Base-by-base conservation (phyloP, 192 early-diverging fungal species). In the Coemansia nantahalensis region DNA sequence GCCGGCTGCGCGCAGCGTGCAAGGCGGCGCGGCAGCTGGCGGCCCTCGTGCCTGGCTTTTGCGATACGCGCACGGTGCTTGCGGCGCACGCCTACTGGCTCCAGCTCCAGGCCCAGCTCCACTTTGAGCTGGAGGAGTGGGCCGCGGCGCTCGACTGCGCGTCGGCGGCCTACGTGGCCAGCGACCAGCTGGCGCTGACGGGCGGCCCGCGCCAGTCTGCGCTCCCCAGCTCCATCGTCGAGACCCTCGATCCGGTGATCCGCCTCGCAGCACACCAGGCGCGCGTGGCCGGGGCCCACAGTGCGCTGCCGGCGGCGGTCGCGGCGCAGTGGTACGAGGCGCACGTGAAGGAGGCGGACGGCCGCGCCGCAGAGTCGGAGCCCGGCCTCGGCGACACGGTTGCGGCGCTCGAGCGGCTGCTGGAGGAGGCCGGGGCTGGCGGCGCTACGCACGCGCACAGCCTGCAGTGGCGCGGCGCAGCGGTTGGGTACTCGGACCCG, bases 101-200 rank as follows among this genome's bases (percentile, higher is more conserved):
- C 47, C 64, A 68, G 34, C 30, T 75, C 6, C 54, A 54, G 26
- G 55, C 51, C 49, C 65, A 68, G 61, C 42, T 63, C 24, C 21
- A 45, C 26, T 75, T 75, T 48, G 65, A 75, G 56, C 45, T 48
- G 48, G 54, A 59, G 48, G 55, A 68, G 38, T 75, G 65, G 65
- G 41, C 53, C 21, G 56, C 53, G 16, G 71, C 65, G 19, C 49
- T 75, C n/a, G 61, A 75, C 47, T 58, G 51, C 34, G 65, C 65
- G 1, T 59, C 62, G 41, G 34, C 60, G 36, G 57, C 59, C 23
- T 51, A 60, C 8, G 45, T 54, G 16, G 17, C 59, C 22, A 56
- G 51, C 48, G 49, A 59, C 36, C 49, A 37, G 17, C 44, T 75
- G 32, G 65, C 65, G 15, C 37, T 46, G 42, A 39, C 46, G 8